Percentiles rank a stretch among this genome's conserved stretches.
phyloP scores from a whole-genome alignment of 805 yeast genomes.

The Saccharomyces jurei region DNA sequence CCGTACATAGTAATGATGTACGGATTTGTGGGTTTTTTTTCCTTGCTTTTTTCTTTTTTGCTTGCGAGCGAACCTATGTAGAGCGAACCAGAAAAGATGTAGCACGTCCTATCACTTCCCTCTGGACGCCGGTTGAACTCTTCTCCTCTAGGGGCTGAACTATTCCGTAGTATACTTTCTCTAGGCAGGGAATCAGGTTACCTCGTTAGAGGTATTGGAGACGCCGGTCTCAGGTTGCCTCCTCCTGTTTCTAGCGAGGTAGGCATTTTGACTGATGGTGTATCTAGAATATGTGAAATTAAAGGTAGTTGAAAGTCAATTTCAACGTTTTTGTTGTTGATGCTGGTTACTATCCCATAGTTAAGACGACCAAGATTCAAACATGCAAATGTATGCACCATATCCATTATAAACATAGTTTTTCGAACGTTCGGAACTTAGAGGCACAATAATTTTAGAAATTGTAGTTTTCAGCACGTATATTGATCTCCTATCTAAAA shows the following conservation, averaged over 20 bases:
- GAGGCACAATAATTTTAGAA: background rate
- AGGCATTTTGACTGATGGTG: background rate
- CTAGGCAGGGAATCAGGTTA: background rate
- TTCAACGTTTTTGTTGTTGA: background rate
- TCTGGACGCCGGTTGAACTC: background rate
- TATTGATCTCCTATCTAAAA: background rate
- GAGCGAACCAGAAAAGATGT: background rate
- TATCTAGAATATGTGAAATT: background rate
- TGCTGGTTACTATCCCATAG: background rate
- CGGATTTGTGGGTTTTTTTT: background rate
- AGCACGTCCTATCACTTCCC: background rate
- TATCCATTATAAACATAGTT: background rate
- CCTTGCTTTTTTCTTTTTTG: background rate
- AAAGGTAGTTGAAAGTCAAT: background rate
- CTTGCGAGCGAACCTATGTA: background rate
- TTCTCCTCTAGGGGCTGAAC: background rate
- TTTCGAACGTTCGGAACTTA: background rate
- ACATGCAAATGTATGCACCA: constrained; percentile 16
- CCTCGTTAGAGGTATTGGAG: background rate
- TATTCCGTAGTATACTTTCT: background rate
- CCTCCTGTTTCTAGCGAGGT: background rate
- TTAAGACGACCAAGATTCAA: constrained; percentile 8
- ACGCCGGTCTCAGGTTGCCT: background rate
- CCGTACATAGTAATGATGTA: background rate
- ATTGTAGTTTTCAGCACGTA: background rate